Base-by-base conservation (phyloP, 1,284 basidiomycete species). In the Sanguinoderma infundibulare region DNA sequence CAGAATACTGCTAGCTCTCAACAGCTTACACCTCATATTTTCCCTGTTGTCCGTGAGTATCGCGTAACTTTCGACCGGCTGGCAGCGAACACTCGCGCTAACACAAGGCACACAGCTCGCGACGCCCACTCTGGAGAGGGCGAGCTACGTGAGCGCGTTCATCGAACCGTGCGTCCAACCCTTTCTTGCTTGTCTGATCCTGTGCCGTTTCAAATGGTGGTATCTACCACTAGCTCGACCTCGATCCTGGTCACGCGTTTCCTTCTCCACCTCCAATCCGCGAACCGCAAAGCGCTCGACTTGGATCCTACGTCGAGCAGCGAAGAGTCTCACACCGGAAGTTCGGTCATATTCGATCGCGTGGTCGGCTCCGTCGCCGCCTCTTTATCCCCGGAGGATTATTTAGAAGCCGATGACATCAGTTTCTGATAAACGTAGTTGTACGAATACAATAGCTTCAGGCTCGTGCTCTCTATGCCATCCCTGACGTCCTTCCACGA, bases 161-260 rank as follows among this genome's bases (percentile, higher is more conserved):
- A 50, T 42, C 1, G 53, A 55, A n/a, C 46, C 51, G 58, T 60
- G 22, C 12, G 58, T 60, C 10, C 55, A 12, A 8, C 1, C 17
- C 0, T 14, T 49, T 9, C 17, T 1, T 8, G 4, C 24, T 22
- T 17, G 7, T 10, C n/a, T 24, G 5, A 28, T n/a, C 22, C 0
- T 1, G 17, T 8, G 17, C n/a, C n/a, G n/a, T n/a, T n/a, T 51
- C 10, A 24, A 12, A 5, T 7, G 17, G 8, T 47, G 8, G 14
- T 14, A 44, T 26, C 14, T 2, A 7, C 15, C 20, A 3, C 7
- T 26, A 63, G 62, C 0, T 24, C 57, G 6, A 54, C 58, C 10
- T 54, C 52, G 17, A 57, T 63, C 15, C 52, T 63, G 24, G 53
- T 63, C n/a, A 57, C 51, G 34, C 55, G 62, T 14, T 60, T 63